Conservation (phyloP, 2,329 filamentous ascomycete species). For the Hypoxylon sp. region DNA sequence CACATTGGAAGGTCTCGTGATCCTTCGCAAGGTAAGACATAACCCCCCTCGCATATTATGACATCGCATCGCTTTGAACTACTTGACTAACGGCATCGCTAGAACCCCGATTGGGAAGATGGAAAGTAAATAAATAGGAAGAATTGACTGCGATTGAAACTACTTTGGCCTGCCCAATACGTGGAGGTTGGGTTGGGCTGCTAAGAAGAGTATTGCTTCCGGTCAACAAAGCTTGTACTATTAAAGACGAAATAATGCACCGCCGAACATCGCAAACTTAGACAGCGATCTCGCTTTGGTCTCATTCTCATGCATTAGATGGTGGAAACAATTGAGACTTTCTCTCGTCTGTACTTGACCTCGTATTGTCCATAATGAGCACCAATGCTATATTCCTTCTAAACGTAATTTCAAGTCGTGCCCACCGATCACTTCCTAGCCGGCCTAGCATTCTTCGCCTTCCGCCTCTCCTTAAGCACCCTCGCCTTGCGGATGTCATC, state of each 20-base stretch:
- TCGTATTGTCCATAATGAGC: slow-evolving; percentile 23
- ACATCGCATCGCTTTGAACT: neutral
- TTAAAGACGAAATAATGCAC: slow-evolving; percentile 45
- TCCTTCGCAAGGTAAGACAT: slow-evolving; percentile 88
- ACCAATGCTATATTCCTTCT: slow-evolving; percentile 2
- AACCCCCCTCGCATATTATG: neutral
- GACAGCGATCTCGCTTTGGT: slow-evolving; percentile 25
- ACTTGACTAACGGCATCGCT: slow-evolving; percentile 29
- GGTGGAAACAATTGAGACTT: slow-evolving; percentile 32
- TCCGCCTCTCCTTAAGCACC: slow-evolving; percentile 80
- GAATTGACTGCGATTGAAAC: slow-evolving; percentile 2
- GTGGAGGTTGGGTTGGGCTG: slow-evolving; percentile 7
- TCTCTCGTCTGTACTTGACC: neutral
- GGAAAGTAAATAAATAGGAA: slow-evolving; percentile 58
- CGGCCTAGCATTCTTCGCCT: slow-evolving; percentile 90
- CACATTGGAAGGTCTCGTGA: slow-evolving; percentile 94
- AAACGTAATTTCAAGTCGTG: neutral
- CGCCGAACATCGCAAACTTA: slow-evolving; percentile 30
- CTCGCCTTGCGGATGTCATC: slow-evolving; percentile 90
- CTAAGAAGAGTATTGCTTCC: slow-evolving; percentile 10
- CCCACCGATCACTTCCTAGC: slow-evolving; percentile 66
- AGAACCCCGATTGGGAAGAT: slow-evolving; percentile 71
- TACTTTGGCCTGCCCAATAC: neutral
- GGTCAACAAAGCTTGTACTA: slow-evolving; percentile 45
- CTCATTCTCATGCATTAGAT: slow-evolving; percentile 37